Evolutionary conservation across 257 asterid species (phyloP).

Genomic region (Gentiana macrophylla): DNA sequence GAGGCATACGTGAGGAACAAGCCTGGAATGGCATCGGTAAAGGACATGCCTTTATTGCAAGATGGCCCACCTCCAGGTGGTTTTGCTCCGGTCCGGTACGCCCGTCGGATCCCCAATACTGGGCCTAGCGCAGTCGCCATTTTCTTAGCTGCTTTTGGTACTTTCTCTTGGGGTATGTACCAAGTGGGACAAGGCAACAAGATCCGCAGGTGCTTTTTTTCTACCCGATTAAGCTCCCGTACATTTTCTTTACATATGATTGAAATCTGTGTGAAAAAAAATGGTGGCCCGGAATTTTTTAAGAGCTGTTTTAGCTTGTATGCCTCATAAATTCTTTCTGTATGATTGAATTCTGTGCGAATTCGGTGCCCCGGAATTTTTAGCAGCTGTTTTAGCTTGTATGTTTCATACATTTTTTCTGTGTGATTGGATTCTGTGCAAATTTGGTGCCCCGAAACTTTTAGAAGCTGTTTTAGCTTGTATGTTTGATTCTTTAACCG

Average conservation of each 20-base stretch:
- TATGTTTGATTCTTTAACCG: too few relatives aligned
- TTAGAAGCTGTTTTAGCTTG: too few relatives aligned
- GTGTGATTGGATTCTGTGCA: too few relatives aligned
- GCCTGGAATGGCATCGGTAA: conserved; percentile 83
- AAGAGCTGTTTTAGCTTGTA: too few relatives aligned
- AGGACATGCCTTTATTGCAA: conserved; percentile 89
- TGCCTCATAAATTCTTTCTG: too few relatives aligned
- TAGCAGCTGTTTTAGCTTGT: too few relatives aligned
- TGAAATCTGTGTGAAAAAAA: background rate
- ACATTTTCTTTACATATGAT: background rate
- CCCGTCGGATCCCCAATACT: conserved; percentile 67
- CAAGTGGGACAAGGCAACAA: conserved; percentile 92
- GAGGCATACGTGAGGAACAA: conserved; percentile 78
- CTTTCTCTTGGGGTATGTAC: conserved; percentile 90
- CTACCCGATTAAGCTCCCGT: background rate
- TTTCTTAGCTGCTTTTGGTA: conserved; percentile 66
- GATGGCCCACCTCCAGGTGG: conserved; percentile 99
- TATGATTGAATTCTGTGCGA: too few relatives aligned
- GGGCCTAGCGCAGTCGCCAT: conserved; percentile 88
- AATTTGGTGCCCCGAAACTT: too few relatives aligned
- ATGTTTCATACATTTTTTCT: too few relatives aligned
- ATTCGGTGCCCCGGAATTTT: too few relatives aligned
- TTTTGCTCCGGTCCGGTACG: conserved; percentile 82
- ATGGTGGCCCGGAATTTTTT: background rate
- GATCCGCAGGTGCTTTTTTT: conserved; percentile 62